phyloP scores from a whole-genome alignment of 2,329 filamentous ascomycete species.

The Fusarium continuum region DNA sequence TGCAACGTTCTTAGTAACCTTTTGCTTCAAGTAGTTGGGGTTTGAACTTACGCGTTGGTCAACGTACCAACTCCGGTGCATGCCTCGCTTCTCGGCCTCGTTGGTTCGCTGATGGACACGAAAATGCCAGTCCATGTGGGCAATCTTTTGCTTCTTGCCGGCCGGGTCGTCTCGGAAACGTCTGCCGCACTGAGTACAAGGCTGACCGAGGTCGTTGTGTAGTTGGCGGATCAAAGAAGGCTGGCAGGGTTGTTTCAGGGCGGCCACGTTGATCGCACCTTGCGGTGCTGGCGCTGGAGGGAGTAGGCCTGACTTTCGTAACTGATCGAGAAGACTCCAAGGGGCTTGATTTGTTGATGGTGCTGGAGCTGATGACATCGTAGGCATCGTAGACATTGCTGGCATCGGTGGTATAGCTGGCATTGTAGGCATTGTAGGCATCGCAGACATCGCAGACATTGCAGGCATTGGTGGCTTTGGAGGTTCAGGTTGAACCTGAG shows the following conservation, averaged over 20 bases:
- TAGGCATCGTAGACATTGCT: constrained; percentile 57
- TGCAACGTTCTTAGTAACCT: constrained; percentile 50
- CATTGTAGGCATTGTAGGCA: constrained; percentile 53
- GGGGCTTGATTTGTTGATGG: constrained; percentile 56
- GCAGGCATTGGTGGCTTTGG: constrained; percentile 14
- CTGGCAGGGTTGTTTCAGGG: constrained; percentile 78
- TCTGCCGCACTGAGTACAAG: constrained; percentile 90
- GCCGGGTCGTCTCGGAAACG: constrained; percentile 81
- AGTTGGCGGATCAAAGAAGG: constrained; percentile 77
- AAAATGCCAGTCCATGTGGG: constrained; percentile 99
- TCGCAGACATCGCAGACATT: constrained; percentile 39
- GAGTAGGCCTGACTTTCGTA: constrained; percentile 75
- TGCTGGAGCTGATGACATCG: constrained; percentile 49
- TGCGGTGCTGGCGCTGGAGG: constrained; percentile 58
- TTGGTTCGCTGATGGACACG: constrained; percentile 88
- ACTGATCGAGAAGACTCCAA: constrained; percentile 70
- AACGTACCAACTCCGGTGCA: constrained; percentile 94
- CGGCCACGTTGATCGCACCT: constrained; percentile 70
- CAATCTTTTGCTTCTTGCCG: constrained; percentile 85
- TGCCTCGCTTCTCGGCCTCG: constrained; percentile 84
- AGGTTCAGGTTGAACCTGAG: constrained; percentile 16
- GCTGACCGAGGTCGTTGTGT: constrained; percentile 83
- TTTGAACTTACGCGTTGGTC: constrained; percentile 75
- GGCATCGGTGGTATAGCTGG: constrained; percentile 31
- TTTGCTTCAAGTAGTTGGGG: neutral